A percentile compares a stretch with the other conserved stretches of the same genome.
phyloP scores from a whole-genome alignment of 2,329 filamentous ascomycete genomes.

The Pseudophaeomoniella oleicola region DNA sequence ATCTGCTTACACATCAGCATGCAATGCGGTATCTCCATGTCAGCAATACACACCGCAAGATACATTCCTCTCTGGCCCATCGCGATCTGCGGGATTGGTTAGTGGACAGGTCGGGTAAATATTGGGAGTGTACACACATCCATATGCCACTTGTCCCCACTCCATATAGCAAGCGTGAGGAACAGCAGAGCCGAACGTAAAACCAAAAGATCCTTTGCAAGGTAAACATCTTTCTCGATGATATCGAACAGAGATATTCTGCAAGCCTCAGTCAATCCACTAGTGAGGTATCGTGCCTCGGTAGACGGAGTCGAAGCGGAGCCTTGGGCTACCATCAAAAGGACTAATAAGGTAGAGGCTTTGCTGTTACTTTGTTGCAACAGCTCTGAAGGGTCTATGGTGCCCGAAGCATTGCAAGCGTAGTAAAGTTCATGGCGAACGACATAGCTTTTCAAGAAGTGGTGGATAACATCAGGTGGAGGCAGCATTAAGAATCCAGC shows the following conservation, averaged over 20 bases:
- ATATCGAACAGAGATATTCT: slow-evolving; percentile 58
- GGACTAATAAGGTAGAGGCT: slow-evolving; percentile 48
- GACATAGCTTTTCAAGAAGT: slow-evolving; percentile 52
- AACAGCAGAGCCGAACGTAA: slow-evolving; percentile 54
- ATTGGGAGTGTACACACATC: slow-evolving; percentile 23
- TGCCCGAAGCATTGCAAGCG: slow-evolving; percentile 43
- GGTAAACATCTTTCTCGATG: slow-evolving; percentile 56
- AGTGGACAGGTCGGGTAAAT: background rate
- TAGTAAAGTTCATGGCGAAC: slow-evolving; percentile 54
- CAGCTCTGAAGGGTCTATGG: slow-evolving; percentile 52
- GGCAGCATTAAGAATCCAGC: slow-evolving; percentile 46
- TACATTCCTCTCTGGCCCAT: slow-evolving; percentile 65
- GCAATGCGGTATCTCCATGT: too few species aligned
- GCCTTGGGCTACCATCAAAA: slow-evolving; percentile 60
- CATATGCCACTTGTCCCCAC: slow-evolving; percentile 66
- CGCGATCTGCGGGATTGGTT: slow-evolving; percentile 31
- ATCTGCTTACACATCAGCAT: too few species aligned
- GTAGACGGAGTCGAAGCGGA: slow-evolving; percentile 50
- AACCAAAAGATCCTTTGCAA: slow-evolving; percentile 50
- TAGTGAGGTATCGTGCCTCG: slow-evolving; percentile 51
- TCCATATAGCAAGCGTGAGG: slow-evolving; percentile 55
- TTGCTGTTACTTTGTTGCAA: slow-evolving; percentile 47
- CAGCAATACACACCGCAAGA: slow-evolving; percentile 39
- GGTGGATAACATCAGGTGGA: slow-evolving; percentile 50
- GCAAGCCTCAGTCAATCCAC: slow-evolving; percentile 55